phyloP scores from a whole-genome alignment of 306 rosid species.

The Medicago lupulina region DNA sequence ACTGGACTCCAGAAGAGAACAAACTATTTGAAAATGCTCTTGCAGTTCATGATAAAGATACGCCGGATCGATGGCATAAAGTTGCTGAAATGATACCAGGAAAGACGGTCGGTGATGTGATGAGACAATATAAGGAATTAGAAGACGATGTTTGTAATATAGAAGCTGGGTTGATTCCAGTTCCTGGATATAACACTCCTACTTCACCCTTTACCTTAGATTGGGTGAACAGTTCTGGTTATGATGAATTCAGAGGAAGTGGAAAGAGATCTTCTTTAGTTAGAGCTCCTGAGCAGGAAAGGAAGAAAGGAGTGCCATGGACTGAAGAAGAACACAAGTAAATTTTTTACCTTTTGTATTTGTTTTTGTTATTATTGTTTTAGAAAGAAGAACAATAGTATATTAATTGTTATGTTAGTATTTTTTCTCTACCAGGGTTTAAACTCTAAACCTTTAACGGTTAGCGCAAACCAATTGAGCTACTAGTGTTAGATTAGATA shows the following conservation, averaged over 20 bases:
- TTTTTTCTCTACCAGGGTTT: not conserved
- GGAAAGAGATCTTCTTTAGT: constrained; percentile 66
- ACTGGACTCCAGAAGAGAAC: constrained; percentile 86
- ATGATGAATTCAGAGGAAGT: constrained; percentile 60
- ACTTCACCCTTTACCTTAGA: constrained; percentile 73
- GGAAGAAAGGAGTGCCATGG: constrained; percentile 97
- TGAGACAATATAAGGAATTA: constrained; percentile 69
- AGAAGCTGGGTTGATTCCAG: constrained; percentile 83
- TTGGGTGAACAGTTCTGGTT: constrained; percentile 64
- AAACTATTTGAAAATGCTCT: constrained; percentile 88
- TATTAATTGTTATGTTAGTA: not conserved
- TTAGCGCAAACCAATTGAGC: not conserved
- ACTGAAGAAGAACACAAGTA: constrained; percentile 96
- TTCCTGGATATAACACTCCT: constrained; percentile 67
- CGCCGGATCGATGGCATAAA: constrained; percentile 84
- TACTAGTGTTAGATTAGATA: not conserved
- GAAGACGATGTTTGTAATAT: constrained; percentile 79
- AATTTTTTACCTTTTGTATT: constrained; percentile 35
- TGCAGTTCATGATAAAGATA: constrained; percentile 75
- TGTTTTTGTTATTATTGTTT: not conserved
- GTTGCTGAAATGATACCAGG: constrained; percentile 92
- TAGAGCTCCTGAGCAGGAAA: constrained; percentile 70
- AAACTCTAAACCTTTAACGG: not conserved
- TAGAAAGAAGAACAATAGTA: not conserved
- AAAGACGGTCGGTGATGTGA: constrained; percentile 72